phyloP scores from a whole-genome alignment of 139 green algal species.

The Chlorella sp. region DNA sequence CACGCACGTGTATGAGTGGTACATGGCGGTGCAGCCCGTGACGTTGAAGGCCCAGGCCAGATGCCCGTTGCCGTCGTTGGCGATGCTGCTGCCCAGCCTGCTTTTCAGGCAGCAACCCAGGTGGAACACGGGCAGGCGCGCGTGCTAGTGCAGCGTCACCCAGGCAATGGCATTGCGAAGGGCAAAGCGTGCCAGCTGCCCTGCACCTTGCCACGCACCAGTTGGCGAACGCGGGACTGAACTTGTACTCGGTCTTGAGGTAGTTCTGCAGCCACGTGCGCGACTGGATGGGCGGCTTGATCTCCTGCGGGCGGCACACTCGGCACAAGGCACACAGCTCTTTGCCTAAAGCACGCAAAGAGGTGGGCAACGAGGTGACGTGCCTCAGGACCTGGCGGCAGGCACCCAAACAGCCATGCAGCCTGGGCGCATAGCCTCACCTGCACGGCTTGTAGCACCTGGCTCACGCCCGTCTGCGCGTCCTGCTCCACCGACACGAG shows the following conservation, averaged over 20 bases:
- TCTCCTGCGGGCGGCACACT: neutral
- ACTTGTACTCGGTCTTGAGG: neutral
- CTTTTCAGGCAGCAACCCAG: neutral
- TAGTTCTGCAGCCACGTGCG: neutral
- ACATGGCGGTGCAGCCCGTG: neutral
- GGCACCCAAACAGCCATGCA: neutral
- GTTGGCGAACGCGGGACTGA: neutral
- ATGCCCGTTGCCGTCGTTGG: neutral
- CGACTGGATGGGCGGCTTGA: neutral
- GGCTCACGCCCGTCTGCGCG: neutral
- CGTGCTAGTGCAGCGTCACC: neutral
- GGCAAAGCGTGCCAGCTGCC: neutral
- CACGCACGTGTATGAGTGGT: neutral
- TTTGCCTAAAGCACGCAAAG: neutral
- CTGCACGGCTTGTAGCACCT: neutral
- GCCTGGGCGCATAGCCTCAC: neutral
- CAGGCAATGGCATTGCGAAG: neutral
- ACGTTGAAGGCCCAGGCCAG: neutral
- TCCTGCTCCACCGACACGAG: neutral
- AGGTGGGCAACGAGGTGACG: neutral
- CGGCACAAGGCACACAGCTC: neutral
- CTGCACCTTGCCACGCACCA: neutral
- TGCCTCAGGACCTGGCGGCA: neutral
- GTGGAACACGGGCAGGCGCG: neutral
- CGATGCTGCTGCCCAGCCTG: neutral